Base-by-base conservation (phyloP, 306 rosid genomes). In the Cucumis cinereus region DNA sequence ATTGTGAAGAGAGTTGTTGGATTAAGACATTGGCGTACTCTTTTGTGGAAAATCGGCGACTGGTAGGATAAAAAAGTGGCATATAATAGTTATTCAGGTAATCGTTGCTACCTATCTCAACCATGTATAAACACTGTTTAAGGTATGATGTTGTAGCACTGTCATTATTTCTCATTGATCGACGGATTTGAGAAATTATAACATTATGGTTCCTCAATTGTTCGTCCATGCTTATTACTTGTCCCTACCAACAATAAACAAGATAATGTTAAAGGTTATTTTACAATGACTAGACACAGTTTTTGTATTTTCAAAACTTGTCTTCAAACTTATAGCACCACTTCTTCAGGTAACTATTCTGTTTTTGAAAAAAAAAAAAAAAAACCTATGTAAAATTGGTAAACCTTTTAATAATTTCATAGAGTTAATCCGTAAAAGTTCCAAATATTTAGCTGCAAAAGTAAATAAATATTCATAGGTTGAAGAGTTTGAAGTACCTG, bases 51-150 rank as follows among this genome's bases (percentile, higher is more conserved):
- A 50, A 82, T 8, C 0, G 5, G 20, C 0, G 0, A 8, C 73
- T 82, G 10, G 90, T 17, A 16, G 14, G 6, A 81, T 88, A 92
- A n/a, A 2, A 20, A 1, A n/a, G 10, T 0, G 89, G 84, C 33
- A 64, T 0, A 77, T 82, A 92, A 77, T 86, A 92, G 67, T 90
- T 92, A 88, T 86, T 90, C 14, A 88, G 7, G 84, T 87, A 92
- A 78, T 92, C 97, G 38, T 88, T 87, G 74, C 74, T 83, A 19
- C 96, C 97, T 36, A 80, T 53, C 15, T 60, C 87, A 47, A 87
- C 80, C 54, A 78, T 84, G 80, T 90, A 92, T n/a, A 92, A 54
- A 63, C 97, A 88, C 70, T 83, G 78, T n/a, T 78, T 82, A 10
- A 92, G 84, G 73, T 81, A 76, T 11, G 22, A 0, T n/a, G 23